Base-by-base conservation (phyloP, 2,329 filamentous ascomycete genomes). In the Xylaria sp. region DNA sequence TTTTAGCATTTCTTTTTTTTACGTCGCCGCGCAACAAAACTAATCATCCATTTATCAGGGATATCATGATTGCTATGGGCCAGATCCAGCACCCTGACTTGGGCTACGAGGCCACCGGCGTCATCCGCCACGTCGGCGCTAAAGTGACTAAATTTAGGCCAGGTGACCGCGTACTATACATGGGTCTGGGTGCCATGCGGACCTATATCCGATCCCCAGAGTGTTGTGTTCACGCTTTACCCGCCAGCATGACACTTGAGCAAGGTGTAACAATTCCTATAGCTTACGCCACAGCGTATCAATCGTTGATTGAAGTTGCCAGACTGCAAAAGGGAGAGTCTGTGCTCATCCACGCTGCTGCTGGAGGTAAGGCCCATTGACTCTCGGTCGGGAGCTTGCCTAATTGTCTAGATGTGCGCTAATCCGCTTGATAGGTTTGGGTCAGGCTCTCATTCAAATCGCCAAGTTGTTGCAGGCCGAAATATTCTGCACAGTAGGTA, bases 1-100 rank as follows among this genome's bases (percentile, higher is more conserved):
- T 15, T 23, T 31, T 54, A 15, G 25, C 8, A 55, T 46, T 20
- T 33, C 28, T 8, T 12, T 3, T 33, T 36, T 6, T 12, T 49
- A 18, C 20, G 20, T 7, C 15, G 8, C 52, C 20, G 15, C 18
- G n/a, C 7, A 4, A 48, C 7, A 41, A 13, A 10, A 56, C 18
- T 63, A 63, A 63, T 23, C 39, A 18, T 20, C 10, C 8, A 23
- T 36, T 31, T 25, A 43, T 2, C 15, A 63, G 61, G n/a, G 61
- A 62, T n/a, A 63, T 63, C 31, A 63, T 63, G 61, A 63, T 63
- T 48, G 61, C 61, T 0, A 63, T 63, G 61, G 61, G 61, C 13
- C 61, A 63, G 28, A 63, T 63, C 39, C 61, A 63, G 41, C 61
- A 63, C 48, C 64, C 56, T 46, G 36, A 18, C 25, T 25, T 66